Evolutionary conservation across 345 rosid genomes (phyloP).

Genomic region (Bretschneidera sinensis): DNA sequence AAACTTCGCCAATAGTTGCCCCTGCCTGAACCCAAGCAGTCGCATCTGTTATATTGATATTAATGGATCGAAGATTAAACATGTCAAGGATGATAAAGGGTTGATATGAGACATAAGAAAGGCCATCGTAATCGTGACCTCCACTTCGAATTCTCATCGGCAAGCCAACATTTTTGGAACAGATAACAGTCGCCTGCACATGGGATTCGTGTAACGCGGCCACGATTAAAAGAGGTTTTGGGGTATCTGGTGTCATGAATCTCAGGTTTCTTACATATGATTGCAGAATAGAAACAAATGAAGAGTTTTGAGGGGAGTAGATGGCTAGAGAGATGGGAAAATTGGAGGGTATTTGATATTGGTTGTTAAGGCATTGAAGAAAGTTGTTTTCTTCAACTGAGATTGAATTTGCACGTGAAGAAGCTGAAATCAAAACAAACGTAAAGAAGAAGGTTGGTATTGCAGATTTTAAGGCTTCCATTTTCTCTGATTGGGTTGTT

Average conservation of each 20-base stretch:
- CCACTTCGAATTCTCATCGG: slow-evolving; percentile 29
- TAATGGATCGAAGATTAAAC: slow-evolving; percentile 34
- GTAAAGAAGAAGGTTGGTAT: background rate
- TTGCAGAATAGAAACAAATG: slow-evolving; percentile 14
- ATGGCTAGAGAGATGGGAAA: slow-evolving; percentile 16
- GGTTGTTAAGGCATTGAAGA: slow-evolving; percentile 8
- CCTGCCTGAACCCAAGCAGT: slow-evolving; percentile 54
- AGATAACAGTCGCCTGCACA: slow-evolving; percentile 29
- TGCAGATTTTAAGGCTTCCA: slow-evolving; percentile 9
- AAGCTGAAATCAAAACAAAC: slow-evolving; percentile 12
- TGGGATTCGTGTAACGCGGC: slow-evolving; percentile 28
- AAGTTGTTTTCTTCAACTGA: slow-evolving; percentile 6
- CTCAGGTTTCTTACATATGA: slow-evolving; percentile 23
- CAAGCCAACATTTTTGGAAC: slow-evolving; percentile 17
- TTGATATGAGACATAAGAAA: slow-evolving; percentile 17
- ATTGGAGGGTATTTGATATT: background rate
- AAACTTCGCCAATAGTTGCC: slow-evolving; percentile 49
- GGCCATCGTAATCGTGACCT: slow-evolving; percentile 33
- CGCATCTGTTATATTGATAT: slow-evolving; percentile 25
- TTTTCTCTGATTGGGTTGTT: background rate
- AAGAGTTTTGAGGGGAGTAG: slow-evolving; percentile 10
- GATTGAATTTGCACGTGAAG: slow-evolving; percentile 4
- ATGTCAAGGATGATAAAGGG: slow-evolving; percentile 40
- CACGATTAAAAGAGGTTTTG: slow-evolving; percentile 22
- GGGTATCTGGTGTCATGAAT: slow-evolving; percentile 13